These are phyloP conservation scores for Linnemannia schmuckeri DNA, from an alignment of 192 early-diverging fungal species.

Conservation along the genomic window DNA sequence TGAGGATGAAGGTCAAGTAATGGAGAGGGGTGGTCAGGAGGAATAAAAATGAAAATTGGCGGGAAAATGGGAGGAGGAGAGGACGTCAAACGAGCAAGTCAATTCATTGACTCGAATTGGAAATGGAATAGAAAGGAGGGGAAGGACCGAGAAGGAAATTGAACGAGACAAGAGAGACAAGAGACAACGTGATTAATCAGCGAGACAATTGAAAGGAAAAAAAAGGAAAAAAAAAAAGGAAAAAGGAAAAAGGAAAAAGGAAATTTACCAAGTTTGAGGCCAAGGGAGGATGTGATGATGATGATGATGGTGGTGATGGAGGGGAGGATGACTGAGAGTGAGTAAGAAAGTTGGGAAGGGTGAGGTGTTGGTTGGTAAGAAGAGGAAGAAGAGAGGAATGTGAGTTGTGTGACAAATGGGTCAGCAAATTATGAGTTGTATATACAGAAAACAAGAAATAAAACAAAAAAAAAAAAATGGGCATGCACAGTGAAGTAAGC, in stretches of 20 bases:
- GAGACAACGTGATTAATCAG: background rate
- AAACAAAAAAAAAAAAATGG: background rate
- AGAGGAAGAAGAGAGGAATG: background rate
- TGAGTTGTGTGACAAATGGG: background rate
- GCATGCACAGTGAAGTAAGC: background rate
- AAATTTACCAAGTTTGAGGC: background rate
- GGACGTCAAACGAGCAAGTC: background rate
- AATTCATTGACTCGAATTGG: background rate
- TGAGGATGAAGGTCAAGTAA: background rate
- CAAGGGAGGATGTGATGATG: background rate
- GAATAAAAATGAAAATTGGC: slow-evolving; percentile 5
- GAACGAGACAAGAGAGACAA: background rate
- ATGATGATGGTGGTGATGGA: background rate
- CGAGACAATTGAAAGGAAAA: background rate
- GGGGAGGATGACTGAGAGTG: background rate
- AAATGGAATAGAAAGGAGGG: background rate
- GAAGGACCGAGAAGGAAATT: background rate
- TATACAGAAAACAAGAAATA: background rate
- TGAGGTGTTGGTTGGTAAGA: background rate
- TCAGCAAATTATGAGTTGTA: background rate
- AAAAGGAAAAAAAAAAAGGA: no score
- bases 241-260: background rate
- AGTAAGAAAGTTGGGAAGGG: background rate
- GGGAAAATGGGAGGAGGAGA: background rate
- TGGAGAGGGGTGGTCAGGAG: background rate